Percentiles rank a stretch among this genome's conserved stretches.
Evolutionary conservation across 495 filamentous ascomycete species (phyloP).

Genomic region (Podospora conica): DNA sequence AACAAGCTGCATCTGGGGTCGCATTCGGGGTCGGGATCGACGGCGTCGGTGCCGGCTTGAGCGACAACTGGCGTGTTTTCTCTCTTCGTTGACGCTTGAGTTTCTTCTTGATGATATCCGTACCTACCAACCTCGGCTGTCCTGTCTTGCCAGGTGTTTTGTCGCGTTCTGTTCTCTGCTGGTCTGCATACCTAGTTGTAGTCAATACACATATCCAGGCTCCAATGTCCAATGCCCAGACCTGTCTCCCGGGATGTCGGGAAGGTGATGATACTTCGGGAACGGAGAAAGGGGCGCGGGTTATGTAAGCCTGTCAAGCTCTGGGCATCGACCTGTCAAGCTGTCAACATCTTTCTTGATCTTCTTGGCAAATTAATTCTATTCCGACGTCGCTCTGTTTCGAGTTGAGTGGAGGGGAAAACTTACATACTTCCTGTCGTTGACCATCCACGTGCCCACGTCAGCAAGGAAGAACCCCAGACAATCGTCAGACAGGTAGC

Average conservation of each 20-base stretch:
- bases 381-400: not conserved
- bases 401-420: not conserved
- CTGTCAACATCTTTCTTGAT: not conserved
- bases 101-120: not conserved
- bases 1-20: constrained; percentile 32
- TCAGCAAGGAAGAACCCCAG: not conserved
- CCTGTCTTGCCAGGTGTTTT: not conserved
- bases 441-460: no score
- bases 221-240: not conserved
- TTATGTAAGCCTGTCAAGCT: not conserved
- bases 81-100: not conserved
- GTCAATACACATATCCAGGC: not conserved
- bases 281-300: not conserved
- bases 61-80: not conserved
- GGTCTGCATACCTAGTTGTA: no score
- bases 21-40: not conserved
- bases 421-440: no score
- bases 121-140: not conserved
- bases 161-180: not conserved
- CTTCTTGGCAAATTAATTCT: not conserved
- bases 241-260: no score
- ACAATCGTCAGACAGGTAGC: not conserved
- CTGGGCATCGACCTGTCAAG: not conserved
- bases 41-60: not conserved
- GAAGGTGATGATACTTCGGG: no score